Evolutionary conservation across 805 yeast genomes (phyloP), one percentile per base, ranked within the genome.

Genomic region (Zygoascus bituminiphila): DNA sequence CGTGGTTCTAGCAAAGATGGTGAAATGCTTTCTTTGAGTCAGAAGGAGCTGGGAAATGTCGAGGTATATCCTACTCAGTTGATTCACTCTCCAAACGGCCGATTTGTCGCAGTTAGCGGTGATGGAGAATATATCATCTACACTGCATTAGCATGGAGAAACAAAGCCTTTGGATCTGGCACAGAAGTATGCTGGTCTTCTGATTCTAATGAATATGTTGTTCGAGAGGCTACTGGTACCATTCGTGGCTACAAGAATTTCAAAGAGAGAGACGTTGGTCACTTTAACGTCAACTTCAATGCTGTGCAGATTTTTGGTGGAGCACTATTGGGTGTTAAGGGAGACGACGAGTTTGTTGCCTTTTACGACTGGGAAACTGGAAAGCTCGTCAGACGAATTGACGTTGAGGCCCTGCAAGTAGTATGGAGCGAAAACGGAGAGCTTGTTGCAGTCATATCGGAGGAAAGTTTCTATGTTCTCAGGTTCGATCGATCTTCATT

Each of bases 101-200:
- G 96, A 67, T 93, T 85, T 64, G 97, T 89, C 36, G 84, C 98
- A 23, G 96, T 93, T 44, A 84, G 91, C 42, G 99, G 99, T 62
- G 98, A 93, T 69, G 97, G 96, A 51, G 99, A 93, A 68, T 91
- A 88, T 65, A 87, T 91, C 58, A 83, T 93, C 47, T 93, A 91
- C 69, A 89, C 98, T 2, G 91, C 98, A 1, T 76, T 93, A 60
- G 98, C 98, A 1, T 93, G 98, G 98, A 81, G 98, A 72, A 88
- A 91, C 61, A 93, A 88, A 70, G 75, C 88, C 44, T 93, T 85
- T 66, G 98, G 98, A 54, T 76, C 78, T 49, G 96, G 95, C 19
- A 69, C 80, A 48, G 97, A 88, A 62, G 88, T 94, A 64, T 95
- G 80, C 39, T 93, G 99, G 99, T 88, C 94, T 52, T 81, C 84